A percentile compares a stretch with the other conserved stretches of the same genome.
Conservation (phyloP, 2,329 filamentous ascomycete species). For the Lojkania enalia region DNA sequence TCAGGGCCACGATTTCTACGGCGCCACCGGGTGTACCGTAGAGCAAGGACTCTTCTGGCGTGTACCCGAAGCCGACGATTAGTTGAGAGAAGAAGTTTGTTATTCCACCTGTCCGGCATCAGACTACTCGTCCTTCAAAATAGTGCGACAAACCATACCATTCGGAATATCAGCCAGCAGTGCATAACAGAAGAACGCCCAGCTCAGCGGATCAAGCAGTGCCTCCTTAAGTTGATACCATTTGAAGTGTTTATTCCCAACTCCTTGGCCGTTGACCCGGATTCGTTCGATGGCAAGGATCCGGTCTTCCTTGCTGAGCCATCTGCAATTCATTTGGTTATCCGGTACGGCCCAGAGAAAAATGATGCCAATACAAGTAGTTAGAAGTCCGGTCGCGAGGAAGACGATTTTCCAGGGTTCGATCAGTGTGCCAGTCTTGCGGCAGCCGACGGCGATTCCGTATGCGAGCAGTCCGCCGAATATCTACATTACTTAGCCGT, state of each 20-base stretch:
- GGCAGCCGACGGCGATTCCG: constrained; percentile 61
- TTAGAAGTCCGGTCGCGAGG: constrained; percentile 51
- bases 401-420: constrained; percentile 67
- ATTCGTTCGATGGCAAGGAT: constrained; percentile 71
- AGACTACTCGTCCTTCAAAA: no score
- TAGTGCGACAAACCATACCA: constrained; percentile 40
- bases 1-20: constrained; percentile 63
- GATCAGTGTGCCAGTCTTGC: constrained; percentile 59
- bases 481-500: constrained; percentile 55
- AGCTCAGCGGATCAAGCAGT: constrained; percentile 60
- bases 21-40: constrained; percentile 68
- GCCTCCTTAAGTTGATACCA: constrained; percentile 66
- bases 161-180: constrained; percentile 62
- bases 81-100: constrained; percentile 65
- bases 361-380: constrained; percentile 45
- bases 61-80: constrained; percentile 68
- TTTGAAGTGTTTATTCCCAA: constrained; percentile 71
- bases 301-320: constrained; percentile 68
- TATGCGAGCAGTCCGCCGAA: constrained; percentile 66
- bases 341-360: constrained; percentile 58
- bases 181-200: constrained; percentile 63
- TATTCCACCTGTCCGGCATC: constrained; percentile 54
- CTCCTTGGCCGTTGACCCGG: constrained; percentile 73
- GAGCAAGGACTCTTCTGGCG: constrained; percentile 63
- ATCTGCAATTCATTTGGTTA: constrained; percentile 63